Conservation (phyloP, 2,329 filamentous ascomycete genomes). For the Teratosphaeria viscida region DNA sequence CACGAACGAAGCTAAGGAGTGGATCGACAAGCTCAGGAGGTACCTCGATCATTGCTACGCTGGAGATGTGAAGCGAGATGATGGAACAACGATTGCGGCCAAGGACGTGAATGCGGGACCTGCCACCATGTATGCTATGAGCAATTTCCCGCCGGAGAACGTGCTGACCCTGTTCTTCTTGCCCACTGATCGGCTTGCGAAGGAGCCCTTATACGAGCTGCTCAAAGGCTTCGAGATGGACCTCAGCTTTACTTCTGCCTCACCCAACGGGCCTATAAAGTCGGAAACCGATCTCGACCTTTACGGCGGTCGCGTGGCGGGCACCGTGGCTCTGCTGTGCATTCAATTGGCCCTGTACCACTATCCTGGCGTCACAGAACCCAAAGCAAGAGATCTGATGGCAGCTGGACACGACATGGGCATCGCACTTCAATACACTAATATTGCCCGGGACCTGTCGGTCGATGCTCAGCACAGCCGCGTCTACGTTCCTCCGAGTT, state of each 20-base stretch:
- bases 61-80: conserved; percentile 11
- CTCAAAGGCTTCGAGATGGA: conserved; percentile 61
- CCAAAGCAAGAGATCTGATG: conserved; percentile 36
- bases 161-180: conserved; percentile 50
- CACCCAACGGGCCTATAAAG: conserved; percentile 40
- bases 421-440: conserved; percentile 64
- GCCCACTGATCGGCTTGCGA: conserved; percentile 46
- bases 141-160: conserved; percentile 43
- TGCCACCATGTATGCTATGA: conserved; percentile 30
- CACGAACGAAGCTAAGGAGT: conserved; percentile 42
- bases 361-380: conserved; percentile 25
- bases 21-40: conserved; percentile 48
- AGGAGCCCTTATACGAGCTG: conserved; percentile 51
- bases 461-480: conserved; percentile 55
- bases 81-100: conserved; percentile 19
- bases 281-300: conserved; percentile 48
- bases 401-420: conserved; percentile 56
- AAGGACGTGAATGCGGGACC: conserved; percentile 20
- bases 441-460: conserved; percentile 63
- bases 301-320: conserved; percentile 60
- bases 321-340: conserved; percentile 60
- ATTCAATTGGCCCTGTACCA: conserved; percentile 57
- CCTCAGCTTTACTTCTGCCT: conserved; percentile 40
- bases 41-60: conserved; percentile 48
- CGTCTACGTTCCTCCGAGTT: conserved; percentile 57